A percentile compares a stretch with the other conserved stretches of the same genome.
phyloP scores from a whole-genome alignment of 768 basidiomycete genomes.

The Paxillus involutus region DNA sequence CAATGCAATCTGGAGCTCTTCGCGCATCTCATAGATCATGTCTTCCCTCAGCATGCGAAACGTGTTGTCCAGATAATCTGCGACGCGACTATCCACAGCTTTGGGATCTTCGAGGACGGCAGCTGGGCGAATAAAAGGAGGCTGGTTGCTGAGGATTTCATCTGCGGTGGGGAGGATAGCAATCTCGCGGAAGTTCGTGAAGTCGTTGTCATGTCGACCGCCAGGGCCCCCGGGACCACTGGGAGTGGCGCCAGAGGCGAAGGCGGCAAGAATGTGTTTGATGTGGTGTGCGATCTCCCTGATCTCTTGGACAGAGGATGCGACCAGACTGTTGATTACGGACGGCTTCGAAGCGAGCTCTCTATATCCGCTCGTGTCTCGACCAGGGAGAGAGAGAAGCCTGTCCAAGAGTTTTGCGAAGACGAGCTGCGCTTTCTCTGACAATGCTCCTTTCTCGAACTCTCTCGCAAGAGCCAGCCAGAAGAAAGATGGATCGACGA shows the following conservation, averaged over 20 bases:
- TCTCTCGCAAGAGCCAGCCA: conserved; percentile 39
- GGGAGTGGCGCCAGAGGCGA: conserved; percentile 20
- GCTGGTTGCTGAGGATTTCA: conserved; percentile 48
- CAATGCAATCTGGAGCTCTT: conserved; percentile 49
- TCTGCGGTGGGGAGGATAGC: conserved; percentile 64
- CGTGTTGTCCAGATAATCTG: conserved; percentile 61
- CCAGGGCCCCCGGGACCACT: conserved; percentile 42
- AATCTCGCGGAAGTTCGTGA: conserved; percentile 56
- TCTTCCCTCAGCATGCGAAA: conserved; percentile 68
- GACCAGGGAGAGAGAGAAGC: conserved; percentile 40
- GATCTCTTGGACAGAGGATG: conserved; percentile 25
- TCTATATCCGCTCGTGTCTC: conserved; percentile 36
- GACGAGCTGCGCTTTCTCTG: conserved; percentile 34
- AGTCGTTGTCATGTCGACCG: conserved; percentile 73
- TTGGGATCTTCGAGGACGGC: conserved; percentile 45
- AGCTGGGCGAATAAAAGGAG: conserved; percentile 53
- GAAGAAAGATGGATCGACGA: conserved; percentile 55
- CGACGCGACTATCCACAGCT: conserved; percentile 36
- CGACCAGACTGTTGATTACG: conserved; percentile 25
- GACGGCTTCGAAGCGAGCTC: conserved; percentile 34
- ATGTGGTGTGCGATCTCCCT: conserved; percentile 41
- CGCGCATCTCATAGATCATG: conserved; percentile 58
- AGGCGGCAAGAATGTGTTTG: conserved; percentile 36
- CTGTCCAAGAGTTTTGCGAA: conserved; percentile 54
- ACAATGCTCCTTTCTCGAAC: conserved; percentile 33